A percentile compares a stretch with the other conserved stretches of the same genome.
phyloP scores from a whole-genome alignment of 257 asterid species.

The Solanum etuberosum region DNA sequence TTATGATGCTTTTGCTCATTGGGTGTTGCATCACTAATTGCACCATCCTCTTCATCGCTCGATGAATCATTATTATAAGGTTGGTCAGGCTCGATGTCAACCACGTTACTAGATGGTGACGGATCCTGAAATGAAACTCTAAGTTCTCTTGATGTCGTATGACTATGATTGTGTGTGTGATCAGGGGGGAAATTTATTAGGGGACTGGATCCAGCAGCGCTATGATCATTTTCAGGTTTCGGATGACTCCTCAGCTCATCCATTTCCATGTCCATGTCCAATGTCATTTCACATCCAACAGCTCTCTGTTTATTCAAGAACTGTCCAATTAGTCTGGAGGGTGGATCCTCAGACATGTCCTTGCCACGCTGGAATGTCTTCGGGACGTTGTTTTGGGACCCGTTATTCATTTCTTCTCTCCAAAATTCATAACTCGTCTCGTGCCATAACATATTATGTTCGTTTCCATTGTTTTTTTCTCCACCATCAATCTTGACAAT shows the following conservation, averaged over 20 bases:
- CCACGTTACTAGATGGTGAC: constrained; percentile 6
- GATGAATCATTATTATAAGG: constrained; percentile 9
- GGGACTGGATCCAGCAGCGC: background rate
- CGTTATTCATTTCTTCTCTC: constrained; percentile 9
- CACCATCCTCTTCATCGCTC: constrained; percentile 21
- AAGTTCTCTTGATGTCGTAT: constrained; percentile 20
- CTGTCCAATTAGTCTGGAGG: constrained; percentile 48
- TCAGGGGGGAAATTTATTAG: background rate
- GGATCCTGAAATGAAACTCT: constrained; percentile 19
- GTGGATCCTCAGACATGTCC: constrained; percentile 35
- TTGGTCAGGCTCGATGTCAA: constrained; percentile 27
- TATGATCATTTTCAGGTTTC: background rate
- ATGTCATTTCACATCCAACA: constrained; percentile 36
- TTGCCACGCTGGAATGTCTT: background rate
- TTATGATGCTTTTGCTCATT: constrained; percentile 5
- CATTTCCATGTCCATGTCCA: constrained; percentile 70
- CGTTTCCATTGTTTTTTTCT: background rate
- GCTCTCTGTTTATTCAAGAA: constrained; percentile 50
- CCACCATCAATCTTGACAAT: constrained; percentile 44
- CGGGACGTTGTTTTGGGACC: constrained; percentile 4
- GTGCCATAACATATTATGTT: constrained; percentile 3
- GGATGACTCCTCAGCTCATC: constrained; percentile 23
- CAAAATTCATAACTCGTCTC: constrained; percentile 40
- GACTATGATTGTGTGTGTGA: background rate
- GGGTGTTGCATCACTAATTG: background rate